Evolutionary conservation across 768 basidiomycete genomes (phyloP).

Genomic region (Tylopilus balloui): DNA sequence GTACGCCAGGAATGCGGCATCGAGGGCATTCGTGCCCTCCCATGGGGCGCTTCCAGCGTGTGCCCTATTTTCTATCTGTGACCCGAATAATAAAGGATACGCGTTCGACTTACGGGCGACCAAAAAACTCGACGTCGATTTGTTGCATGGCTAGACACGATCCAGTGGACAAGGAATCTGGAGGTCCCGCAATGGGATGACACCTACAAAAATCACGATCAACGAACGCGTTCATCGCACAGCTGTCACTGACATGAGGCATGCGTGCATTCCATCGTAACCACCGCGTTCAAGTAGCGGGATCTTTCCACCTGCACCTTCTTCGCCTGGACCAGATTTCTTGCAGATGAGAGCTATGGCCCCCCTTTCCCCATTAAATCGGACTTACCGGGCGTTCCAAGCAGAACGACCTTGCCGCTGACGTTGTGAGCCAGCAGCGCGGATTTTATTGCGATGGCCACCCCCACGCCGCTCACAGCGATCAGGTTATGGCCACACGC

Average conservation of each 20-base stretch:
- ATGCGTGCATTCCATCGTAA: conserved; percentile 82
- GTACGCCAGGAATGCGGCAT: conserved; percentile 85
- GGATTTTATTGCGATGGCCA: conserved; percentile 67
- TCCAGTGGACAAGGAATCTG: conserved; percentile 47
- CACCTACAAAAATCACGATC: conserved; percentile 46
- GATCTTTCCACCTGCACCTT: conserved; percentile 74
- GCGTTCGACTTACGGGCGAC: conserved; percentile 55
- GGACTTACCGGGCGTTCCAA: conserved; percentile 68
- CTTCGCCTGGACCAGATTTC: conserved; percentile 55
- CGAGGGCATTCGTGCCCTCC: conserved; percentile 83
- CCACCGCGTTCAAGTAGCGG: conserved; percentile 55
- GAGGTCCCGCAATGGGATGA: conserved; percentile 60
- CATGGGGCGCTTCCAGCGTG: conserved; percentile 81
- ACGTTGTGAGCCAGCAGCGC: conserved; percentile 60
- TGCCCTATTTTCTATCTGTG: conserved; percentile 42
- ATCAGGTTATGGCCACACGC: conserved; percentile 85
- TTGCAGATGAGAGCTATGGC: conserved; percentile 42
- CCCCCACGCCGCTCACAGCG: conserved; percentile 69
- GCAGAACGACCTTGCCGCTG: conserved; percentile 62
- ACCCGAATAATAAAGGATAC: not conserved
- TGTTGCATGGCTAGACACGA: conserved; percentile 60
- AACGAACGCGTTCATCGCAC: conserved; percentile 12
- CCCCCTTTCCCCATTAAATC: not conserved
- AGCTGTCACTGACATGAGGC: conserved; percentile 54
- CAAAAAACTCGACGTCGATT: conserved; percentile 67